Base-by-base conservation (phyloP, 768 basidiomycete species). In the Hericium erinaceus region DNA sequence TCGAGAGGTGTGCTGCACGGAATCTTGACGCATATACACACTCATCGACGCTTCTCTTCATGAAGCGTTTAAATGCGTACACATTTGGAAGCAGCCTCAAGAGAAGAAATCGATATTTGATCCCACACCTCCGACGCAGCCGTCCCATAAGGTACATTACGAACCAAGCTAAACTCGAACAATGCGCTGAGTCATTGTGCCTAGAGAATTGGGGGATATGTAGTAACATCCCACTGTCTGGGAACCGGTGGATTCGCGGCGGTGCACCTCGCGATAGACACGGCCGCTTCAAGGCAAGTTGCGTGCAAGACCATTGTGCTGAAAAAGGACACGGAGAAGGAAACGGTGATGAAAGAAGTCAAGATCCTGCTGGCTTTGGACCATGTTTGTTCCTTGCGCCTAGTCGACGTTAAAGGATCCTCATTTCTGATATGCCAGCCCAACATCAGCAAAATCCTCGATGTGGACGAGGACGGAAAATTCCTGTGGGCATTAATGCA, bases 191-290 rank as follows among this genome's bases (percentile, higher is more conserved):
- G 18, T 8, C 7, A 46, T 26, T 51, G 15, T 37, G 15, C 22
- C 33, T 12, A 49, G 88, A 74, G 68, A 54, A 74, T 91, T 39
- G 87, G 86, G 13, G 72, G 74, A 49, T 91, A 88, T 63, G 71
- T 80, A 15, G 82, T 92, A n/a, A 89, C 85, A 18, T 83, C 85
- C 3, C 87, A 91, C 59, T 87, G 84, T 62, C 78, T 92, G 12
- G 90, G 90, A 44, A 84, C 81, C 22, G 90, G 90, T 4, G 85
- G 85, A 44, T 92, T 91, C 68, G 90, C 89, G 0, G 86, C 84
- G 1, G 90, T 92, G 1, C 84, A 90, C 64, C 77, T 92, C 22
- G 88, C 89, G 16, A 74, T 89, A 58, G 87, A 89, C 64, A 79
- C 76, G 10, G 67, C 70, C 9, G 80, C 75, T 49, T 78, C 82